Evolutionary conservation across 805 yeast genomes (phyloP).

Genomic region (Limtongia smithiae): DNA sequence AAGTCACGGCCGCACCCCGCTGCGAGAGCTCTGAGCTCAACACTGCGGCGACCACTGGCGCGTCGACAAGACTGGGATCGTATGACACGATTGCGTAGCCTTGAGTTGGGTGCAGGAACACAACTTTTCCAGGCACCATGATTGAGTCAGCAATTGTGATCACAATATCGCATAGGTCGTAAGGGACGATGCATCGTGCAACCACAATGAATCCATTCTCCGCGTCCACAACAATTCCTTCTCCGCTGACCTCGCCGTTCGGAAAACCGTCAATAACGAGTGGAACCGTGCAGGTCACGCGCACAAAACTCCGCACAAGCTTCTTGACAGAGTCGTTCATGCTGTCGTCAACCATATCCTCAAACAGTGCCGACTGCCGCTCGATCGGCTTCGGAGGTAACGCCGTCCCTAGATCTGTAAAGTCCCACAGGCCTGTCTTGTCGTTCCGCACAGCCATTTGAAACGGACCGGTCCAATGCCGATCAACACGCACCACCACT

Average conservation of each 20-base stretch:
- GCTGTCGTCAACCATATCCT: slow-evolving; percentile 17
- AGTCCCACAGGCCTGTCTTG: slow-evolving; percentile 57
- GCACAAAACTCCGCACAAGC: slow-evolving; percentile 67
- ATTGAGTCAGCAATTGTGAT: slow-evolving; percentile 83
- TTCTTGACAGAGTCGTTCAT: slow-evolving; percentile 56
- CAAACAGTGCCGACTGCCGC: slow-evolving; percentile 63
- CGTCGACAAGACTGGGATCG: slow-evolving; percentile 69
- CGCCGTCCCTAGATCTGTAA: slow-evolving; percentile 50
- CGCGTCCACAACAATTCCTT: slow-evolving; percentile 82
- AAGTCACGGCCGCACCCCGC: slow-evolving; percentile 73
- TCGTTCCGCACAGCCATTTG: slow-evolving; percentile 59
- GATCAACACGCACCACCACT: slow-evolving; percentile 66
- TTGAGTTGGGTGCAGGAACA: slow-evolving; percentile 80
- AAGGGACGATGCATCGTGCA: slow-evolving; percentile 76
- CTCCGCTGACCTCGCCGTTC: slow-evolving; percentile 55
- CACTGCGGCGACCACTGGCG: slow-evolving; percentile 67
- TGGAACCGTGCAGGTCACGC: slow-evolving; percentile 62
- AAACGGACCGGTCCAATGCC: slow-evolving; percentile 79
- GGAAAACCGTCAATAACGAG: slow-evolving; percentile 74
- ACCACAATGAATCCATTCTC: slow-evolving; percentile 73
- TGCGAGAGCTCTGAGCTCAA: slow-evolving; percentile 54
- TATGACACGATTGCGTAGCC: slow-evolving; percentile 81
- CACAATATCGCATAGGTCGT: slow-evolving; percentile 70
- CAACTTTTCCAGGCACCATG: slow-evolving; percentile 72
- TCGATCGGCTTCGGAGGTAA: slow-evolving; percentile 49